Base-by-base conservation (phyloP, 805 yeast species). In the Wickerhamomyces ciferrii region DNA sequence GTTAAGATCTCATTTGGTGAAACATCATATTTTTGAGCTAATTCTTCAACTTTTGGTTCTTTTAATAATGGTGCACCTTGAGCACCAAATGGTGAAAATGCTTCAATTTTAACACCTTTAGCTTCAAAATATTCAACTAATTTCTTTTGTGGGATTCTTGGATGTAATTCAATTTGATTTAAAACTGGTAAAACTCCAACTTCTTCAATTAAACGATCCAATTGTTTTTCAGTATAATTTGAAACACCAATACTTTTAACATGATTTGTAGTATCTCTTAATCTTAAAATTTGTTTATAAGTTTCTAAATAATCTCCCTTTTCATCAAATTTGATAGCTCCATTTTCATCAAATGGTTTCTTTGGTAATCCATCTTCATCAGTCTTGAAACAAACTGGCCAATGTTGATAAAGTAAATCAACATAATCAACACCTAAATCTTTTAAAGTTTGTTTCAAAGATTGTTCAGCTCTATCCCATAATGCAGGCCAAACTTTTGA, bases 391-490 rank as follows among this genome's bases (percentile, higher is more conserved):
- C 17, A 14, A 37, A 21, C 39, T 53, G 95, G 96, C 79, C 87
- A 87, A 65, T 87, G 95, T 58, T 85, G 75, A 54, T 87, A 73
- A 59, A 78, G 74, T 53, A 87, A 68, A 60, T 87, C 95, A 43
- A 87, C 81, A 59, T 87, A 86, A 44, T 83, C 92, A 45, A 84
- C 59, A 2, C 78, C 78, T 50, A 86, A 70, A 48, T 74, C 75
- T 51, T 71, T 54, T 53, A 86, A 68, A 7, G 88, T 80, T 27
- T 62, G 66, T 14, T 77, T 71, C 43, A 85, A 64, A 2, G 83
- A 81, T 37, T 62, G 66, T 42, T 63, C 76, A 10, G 76, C 80
- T 17, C 61, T 56, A 49, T 67, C 60, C 64, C 77, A 79, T 48
- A 70, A 65, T 19, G 71, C 63, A 48, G 74, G 71, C 81, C 84